Evolutionary conservation across 2,329 filamentous ascomycete genomes (phyloP).

Genomic region (Orbilia oligospora): DNA sequence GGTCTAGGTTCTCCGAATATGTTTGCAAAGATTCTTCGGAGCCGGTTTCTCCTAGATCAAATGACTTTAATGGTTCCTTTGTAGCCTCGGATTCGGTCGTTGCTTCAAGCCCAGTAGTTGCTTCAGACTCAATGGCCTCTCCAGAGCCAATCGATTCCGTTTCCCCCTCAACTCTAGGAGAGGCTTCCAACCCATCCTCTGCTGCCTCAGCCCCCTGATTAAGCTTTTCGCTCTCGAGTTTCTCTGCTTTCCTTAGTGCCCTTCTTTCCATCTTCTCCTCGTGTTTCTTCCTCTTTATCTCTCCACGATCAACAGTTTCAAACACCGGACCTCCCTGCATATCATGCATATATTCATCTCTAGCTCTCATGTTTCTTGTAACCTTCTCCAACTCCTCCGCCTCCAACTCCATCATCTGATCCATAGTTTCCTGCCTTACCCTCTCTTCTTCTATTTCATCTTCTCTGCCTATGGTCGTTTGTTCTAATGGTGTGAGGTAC

Average conservation of each 20-base stretch:
- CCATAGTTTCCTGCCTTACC: background rate
- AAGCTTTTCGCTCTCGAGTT: background rate
- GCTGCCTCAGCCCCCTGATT: background rate
- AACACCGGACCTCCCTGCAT: background rate
- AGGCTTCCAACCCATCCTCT: background rate
- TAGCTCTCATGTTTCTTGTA: background rate
- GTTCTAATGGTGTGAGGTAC: slow-evolving; percentile 50
- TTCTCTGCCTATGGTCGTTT: slow-evolving; percentile 26
- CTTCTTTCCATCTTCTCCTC: background rate
- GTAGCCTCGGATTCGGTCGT: background rate
- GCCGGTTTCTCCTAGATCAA: background rate
- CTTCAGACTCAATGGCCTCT: background rate
- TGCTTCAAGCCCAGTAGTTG: background rate
- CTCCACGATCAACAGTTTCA: background rate
- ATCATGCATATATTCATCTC: background rate
- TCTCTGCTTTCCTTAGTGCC: background rate
- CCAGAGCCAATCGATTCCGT: background rate
- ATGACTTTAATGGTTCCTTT: background rate
- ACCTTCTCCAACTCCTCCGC: slow-evolving; percentile 5
- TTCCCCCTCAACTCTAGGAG: too few relatives aligned
- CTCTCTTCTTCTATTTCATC: slow-evolving; percentile 31
- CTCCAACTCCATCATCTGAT: slow-evolving; percentile 1
- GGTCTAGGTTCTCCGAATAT: background rate
- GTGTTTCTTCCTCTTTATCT: background rate
- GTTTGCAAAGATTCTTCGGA: background rate